Evolutionary conservation across 768 basidiomycete genomes (phyloP).

Genomic region (Hygrocybe coccinea): DNA sequence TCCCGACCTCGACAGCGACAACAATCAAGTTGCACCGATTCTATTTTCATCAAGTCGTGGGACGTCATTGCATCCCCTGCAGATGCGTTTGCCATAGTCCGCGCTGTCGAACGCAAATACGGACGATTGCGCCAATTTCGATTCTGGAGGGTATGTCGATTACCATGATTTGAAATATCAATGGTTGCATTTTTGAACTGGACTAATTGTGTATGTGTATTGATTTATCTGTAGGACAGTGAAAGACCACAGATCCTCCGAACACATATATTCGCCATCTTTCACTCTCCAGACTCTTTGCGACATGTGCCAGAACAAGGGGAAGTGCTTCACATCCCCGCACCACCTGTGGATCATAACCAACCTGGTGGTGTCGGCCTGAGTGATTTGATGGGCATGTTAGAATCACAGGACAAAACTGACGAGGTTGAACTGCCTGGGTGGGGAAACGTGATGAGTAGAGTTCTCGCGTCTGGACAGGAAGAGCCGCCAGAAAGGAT

Average conservation of each 20-base stretch:
- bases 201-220: background rate
- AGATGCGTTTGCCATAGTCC: conserved; percentile 49
- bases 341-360: conserved; percentile 16
- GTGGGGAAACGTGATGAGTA: background rate
- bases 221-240: conserved; percentile 36
- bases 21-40: background rate
- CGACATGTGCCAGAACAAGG: conserved; percentile 30
- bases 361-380: conserved; percentile 33
- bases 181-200: no score
- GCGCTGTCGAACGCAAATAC: conserved; percentile 52
- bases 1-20: background rate
- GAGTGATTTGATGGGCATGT: conserved; percentile 26
- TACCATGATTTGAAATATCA: background rate
- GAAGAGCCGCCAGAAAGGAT: background rate
- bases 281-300: conserved; percentile 41
- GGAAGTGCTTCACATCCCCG: conserved; percentile 25
- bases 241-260: conserved; percentile 44
- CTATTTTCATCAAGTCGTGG: conserved; percentile 2
- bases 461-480: conserved; percentile 5
- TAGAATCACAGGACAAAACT: background rate
- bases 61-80: conserved; percentile 39
- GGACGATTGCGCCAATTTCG: conserved; percentile 44
- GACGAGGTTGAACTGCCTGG: background rate
- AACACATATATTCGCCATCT: conserved; percentile 39
- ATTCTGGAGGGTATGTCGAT: conserved; percentile 36